Conservation (phyloP, 2,329 filamentous ascomycete species). For the Fusarium illudens region DNA sequence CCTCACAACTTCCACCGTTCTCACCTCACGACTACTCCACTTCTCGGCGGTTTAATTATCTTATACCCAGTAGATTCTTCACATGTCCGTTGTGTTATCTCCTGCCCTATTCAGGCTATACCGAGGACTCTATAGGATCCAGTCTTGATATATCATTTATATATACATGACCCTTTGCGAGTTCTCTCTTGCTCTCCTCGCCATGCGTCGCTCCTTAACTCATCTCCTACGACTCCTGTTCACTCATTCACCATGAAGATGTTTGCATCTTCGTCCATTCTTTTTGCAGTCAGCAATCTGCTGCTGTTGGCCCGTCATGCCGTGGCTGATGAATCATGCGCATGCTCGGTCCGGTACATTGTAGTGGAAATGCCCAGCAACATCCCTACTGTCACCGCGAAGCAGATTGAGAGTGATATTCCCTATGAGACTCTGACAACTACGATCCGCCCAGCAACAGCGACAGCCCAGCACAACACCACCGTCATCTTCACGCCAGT, state of each 20-base stretch:
- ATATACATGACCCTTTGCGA: background rate
- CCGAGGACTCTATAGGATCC: background rate
- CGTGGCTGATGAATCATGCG: background rate
- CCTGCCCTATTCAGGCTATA: conserved; percentile 2
- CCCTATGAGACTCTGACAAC: background rate
- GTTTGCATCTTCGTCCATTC: background rate
- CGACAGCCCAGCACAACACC: background rate
- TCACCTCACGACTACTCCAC: background rate
- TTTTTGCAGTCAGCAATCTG: background rate
- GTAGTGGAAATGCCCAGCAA: conserved; percentile 4
- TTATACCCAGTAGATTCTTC: background rate
- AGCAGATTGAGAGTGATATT: background rate
- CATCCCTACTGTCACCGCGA: background rate
- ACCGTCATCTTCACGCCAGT: conserved; percentile 20
- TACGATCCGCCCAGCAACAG: background rate
- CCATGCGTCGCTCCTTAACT: background rate
- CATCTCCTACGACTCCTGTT: background rate
- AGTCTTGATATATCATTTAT: background rate
- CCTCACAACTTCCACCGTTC: conserved; percentile 4
- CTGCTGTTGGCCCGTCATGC: background rate
- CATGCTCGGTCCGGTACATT: background rate
- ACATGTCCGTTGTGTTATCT: background rate
- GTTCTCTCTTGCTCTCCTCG: background rate
- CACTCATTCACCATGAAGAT: background rate
- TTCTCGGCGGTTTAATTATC: background rate